Evolutionary conservation across 179 eudicot species (phyloP).

Genomic region (Camellia oleifera): DNA sequence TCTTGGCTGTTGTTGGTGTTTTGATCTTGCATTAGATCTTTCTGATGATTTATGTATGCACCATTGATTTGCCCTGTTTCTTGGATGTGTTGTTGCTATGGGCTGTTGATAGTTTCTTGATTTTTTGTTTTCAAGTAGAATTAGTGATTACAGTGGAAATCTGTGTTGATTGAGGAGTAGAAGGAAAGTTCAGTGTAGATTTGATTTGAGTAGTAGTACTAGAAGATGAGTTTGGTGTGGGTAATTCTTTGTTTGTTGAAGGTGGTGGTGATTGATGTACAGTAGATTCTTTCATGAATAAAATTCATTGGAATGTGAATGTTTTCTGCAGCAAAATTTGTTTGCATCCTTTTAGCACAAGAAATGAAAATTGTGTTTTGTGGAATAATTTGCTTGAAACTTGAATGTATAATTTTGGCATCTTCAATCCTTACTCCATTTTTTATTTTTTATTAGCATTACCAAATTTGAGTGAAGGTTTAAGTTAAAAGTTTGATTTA

Average conservation of each 20-base stretch:
- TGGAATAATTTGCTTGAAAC: too few relatives aligned
- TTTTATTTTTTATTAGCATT: too few relatives aligned
- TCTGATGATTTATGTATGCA: background rate
- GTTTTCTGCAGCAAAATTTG: background rate
- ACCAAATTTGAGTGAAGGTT: too few relatives aligned
- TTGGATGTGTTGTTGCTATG: too few relatives aligned
- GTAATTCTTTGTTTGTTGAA: slow-evolving; percentile 2
- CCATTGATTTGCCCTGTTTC: background rate
- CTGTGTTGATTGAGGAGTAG: background rate
- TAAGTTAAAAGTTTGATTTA: too few relatives aligned
- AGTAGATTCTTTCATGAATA: background rate
- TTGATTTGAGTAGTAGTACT: background rate
- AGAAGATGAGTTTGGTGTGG: background rate
- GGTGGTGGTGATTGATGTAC: background rate
- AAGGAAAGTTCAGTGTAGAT: background rate
- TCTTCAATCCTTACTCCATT: too few relatives aligned
- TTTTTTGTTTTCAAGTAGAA: too few relatives aligned
- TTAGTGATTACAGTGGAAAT: background rate
- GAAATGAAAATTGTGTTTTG: too few relatives aligned
- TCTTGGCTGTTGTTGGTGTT: slow-evolving; percentile 12
- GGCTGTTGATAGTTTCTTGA: background rate
- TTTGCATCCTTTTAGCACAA: background rate
- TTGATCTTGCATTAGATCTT: background rate
- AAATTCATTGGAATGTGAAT: background rate
- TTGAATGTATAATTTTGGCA: too few relatives aligned